Percentiles rank a stretch among this genome's conserved stretches.
Evolutionary conservation across 805 yeast genomes (phyloP).

Genomic region (Millerozyma acaciae): DNA sequence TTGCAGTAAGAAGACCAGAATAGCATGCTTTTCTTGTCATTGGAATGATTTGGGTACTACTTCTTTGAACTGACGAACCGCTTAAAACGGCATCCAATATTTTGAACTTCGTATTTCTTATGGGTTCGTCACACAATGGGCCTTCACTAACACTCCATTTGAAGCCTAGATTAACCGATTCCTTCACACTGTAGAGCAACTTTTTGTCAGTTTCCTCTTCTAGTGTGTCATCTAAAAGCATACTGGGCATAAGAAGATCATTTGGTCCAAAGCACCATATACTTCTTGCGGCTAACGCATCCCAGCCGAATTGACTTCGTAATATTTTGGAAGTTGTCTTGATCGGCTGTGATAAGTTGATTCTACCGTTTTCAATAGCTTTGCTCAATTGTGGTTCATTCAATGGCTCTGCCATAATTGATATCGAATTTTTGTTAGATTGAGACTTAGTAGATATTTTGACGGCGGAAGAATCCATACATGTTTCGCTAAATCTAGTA

Average conservation of each 20-base stretch:
- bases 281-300: constrained; percentile 75
- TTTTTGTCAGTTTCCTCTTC: constrained; percentile 62
- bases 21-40: constrained; percentile 82
- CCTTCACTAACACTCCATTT: constrained; percentile 82
- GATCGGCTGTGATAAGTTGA: constrained; percentile 31
- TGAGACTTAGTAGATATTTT: constrained; percentile 60
- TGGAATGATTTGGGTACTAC: constrained; percentile 71
- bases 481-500: constrained; percentile 75
- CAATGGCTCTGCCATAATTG: constrained; percentile 76
- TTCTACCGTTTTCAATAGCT: constrained; percentile 53
- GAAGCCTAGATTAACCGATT: constrained; percentile 70
- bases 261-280: constrained; percentile 70
- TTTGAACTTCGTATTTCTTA: constrained; percentile 66
- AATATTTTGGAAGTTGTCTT: constrained; percentile 52
- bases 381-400: constrained; percentile 43
- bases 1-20: constrained; percentile 70
- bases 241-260: constrained; percentile 43
- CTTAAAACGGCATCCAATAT: constrained; percentile 59
- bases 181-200: constrained; percentile 42
- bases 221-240: constrained; percentile 68
- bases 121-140: constrained; percentile 85
- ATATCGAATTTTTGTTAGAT: constrained; percentile 52
- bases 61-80: constrained; percentile 43
- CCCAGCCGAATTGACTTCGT: constrained; percentile 68
- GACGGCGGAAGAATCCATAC: constrained; percentile 59